A percentile compares a stretch with the other conserved stretches of the same genome.
These are phyloP conservation scores for Hygrocybe punicea DNA, from an alignment of 768 basidiomycete genomes.

Conservation along the genomic window DNA sequence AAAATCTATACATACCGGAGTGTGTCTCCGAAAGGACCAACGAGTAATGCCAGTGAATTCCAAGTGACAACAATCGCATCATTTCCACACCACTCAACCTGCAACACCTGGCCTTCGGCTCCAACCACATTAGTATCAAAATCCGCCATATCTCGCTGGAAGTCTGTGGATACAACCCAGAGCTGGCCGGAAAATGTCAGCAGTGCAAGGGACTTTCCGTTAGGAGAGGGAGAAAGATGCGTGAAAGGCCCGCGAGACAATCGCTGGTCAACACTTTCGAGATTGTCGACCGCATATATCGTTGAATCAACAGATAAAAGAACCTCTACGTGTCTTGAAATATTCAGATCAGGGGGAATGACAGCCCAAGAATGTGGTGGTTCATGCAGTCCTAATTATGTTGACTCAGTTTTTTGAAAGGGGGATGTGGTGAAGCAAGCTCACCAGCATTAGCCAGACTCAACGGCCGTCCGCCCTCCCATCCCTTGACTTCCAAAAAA, in stretches of 20 bases:
- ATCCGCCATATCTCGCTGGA: conserved; percentile 84
- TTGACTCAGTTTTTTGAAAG: not conserved
- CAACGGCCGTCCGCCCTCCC: conserved; percentile 75
- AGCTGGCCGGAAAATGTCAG: conserved; percentile 68
- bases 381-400: conserved; percentile 58
- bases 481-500: conserved; percentile 83
- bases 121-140: conserved; percentile 65
- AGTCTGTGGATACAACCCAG: conserved; percentile 95
- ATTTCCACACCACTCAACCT: conserved; percentile 94
- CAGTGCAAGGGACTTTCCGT: conserved; percentile 87
- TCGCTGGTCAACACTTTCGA: conserved; percentile 86
- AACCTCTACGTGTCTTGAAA: conserved; percentile 87
- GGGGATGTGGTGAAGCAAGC: conserved; percentile 20
- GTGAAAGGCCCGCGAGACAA: conserved; percentile 86
- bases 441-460: conserved; percentile 71
- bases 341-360: conserved; percentile 85
- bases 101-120: conserved; percentile 56
- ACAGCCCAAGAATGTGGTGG: conserved; percentile 84
- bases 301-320: conserved; percentile 78
- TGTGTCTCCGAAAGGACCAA: conserved; percentile 89
- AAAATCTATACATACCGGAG: conserved; percentile 56
- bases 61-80: conserved; percentile 90
- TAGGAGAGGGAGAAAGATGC: conserved; percentile 85
- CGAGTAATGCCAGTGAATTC: conserved; percentile 70
- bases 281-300: conserved; percentile 80